These are phyloP conservation scores for Dicorynia guianensis DNA, from an alignment of 306 rosid species.

Conservation along the genomic window DNA sequence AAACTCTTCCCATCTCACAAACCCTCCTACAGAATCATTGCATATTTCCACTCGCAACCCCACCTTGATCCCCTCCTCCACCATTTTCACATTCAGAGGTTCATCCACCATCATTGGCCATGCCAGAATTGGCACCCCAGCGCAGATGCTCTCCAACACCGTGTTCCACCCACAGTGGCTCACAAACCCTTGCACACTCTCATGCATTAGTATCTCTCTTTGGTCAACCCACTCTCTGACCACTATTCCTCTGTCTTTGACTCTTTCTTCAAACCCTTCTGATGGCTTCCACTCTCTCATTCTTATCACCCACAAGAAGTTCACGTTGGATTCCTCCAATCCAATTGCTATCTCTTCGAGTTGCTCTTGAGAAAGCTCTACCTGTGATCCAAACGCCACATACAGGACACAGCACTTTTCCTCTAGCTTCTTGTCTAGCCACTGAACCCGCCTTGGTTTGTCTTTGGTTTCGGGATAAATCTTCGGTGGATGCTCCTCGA, in stretches of 20 bases:
- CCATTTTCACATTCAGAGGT: conserved; percentile 56
- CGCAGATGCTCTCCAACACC: conserved; percentile 55
- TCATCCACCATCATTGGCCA: conserved; percentile 65
- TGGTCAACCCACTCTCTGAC: conserved; percentile 66
- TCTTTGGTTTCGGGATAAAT: not conserved
- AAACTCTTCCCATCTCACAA: conserved; percentile 50
- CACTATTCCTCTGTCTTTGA: conserved; percentile 49
- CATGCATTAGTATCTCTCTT: conserved; percentile 49
- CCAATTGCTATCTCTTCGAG: conserved; percentile 54
- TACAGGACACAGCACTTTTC: conserved; percentile 43
- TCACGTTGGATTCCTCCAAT: conserved; percentile 48
- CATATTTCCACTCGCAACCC: conserved; percentile 50
- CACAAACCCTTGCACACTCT: conserved; percentile 56
- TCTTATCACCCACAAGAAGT: conserved; percentile 53
- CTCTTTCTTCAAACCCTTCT: conserved; percentile 50
- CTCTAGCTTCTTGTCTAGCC: conserved; percentile 46
- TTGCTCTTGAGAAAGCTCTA: conserved; percentile 42
- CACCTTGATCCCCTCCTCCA: conserved; percentile 56
- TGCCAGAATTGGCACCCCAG: conserved; percentile 57
- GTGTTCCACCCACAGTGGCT: conserved; percentile 75
- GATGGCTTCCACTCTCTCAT: conserved; percentile 8
- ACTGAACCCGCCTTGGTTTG: conserved; percentile 36
- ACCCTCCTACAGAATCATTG: conserved; percentile 40
- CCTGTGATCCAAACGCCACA: conserved; percentile 60
- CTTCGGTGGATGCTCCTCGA: not conserved